A percentile compares a stretch with the other conserved stretches of the same genome.
phyloP scores from a whole-genome alignment of 164 flowering plant species.

The Malania oleifera region DNA sequence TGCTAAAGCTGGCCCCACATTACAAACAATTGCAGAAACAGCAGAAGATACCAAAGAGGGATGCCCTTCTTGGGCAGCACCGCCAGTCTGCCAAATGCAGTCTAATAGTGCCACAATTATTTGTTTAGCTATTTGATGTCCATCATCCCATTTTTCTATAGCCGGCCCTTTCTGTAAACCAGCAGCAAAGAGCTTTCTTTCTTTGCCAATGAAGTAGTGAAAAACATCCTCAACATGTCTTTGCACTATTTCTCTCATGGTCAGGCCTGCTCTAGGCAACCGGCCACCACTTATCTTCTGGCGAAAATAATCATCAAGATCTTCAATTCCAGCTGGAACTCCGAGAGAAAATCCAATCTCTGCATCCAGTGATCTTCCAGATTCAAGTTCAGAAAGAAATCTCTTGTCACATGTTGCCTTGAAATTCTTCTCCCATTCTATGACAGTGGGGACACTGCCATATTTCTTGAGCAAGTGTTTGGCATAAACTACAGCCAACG shows the following conservation, averaged over 20 bases:
- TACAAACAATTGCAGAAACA: conserved; percentile 82
- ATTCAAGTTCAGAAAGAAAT: conserved; percentile 81
- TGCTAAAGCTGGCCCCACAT: conserved; percentile 55
- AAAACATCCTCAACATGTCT: conserved; percentile 70
- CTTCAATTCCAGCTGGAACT: conserved; percentile 73
- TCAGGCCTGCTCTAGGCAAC: conserved; percentile 63
- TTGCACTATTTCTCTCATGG: conserved; percentile 84
- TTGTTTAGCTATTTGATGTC: conserved; percentile 62
- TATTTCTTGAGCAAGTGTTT: conserved; percentile 69
- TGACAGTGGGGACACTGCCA: conserved; percentile 57
- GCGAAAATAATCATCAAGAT: conserved; percentile 78
- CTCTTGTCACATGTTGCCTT: conserved; percentile 76
- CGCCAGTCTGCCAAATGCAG: conserved; percentile 82
- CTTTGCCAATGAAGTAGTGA: conserved; percentile 52
- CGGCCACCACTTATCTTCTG: conserved; percentile 64
- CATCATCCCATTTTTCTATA: conserved; percentile 74
- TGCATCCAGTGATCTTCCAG: conserved; percentile 60
- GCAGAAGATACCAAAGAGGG: conserved; percentile 84
- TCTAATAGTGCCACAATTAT: conserved; percentile 65
- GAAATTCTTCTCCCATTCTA: conserved; percentile 81
- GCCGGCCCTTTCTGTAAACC: conserved; percentile 39
- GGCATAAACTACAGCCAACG: conserved; percentile 58
- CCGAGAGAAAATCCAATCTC: conserved; percentile 69
- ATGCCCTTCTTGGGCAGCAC: conserved; percentile 94
- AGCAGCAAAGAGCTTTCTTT: conserved; percentile 53